Evolutionary conservation across 2,329 filamentous ascomycete genomes (phyloP).

Genomic region (Penicillium sclerotigenum): DNA sequence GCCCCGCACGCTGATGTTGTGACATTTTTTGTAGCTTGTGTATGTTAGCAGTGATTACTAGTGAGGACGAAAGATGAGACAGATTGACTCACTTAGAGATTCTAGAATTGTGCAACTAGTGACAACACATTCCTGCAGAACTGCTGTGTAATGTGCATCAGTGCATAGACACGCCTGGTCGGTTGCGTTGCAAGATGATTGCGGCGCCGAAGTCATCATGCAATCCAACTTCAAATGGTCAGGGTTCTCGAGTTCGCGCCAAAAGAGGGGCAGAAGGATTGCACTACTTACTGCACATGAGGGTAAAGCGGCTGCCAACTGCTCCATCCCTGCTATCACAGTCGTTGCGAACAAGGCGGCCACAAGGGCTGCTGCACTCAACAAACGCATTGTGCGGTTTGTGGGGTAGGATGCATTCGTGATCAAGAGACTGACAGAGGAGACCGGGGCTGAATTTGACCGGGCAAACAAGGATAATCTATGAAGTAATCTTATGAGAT

Average conservation of each 20-base stretch:
- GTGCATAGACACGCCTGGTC: slow-evolving; percentile 43
- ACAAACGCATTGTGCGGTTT: slow-evolving; percentile 9
- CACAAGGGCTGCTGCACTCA: slow-evolving; percentile 1
- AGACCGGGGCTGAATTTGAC: neutral
- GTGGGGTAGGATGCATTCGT: slow-evolving; percentile 2
- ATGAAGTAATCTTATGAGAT: neutral
- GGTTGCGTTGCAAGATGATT: slow-evolving; percentile 38
- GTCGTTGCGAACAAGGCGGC: slow-evolving; percentile 7
- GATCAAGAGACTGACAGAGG: neutral
- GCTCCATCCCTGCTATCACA: slow-evolving; percentile 10
- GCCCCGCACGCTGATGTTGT: slow-evolving; percentile 40
- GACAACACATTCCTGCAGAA: slow-evolving; percentile 35
- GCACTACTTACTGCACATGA: slow-evolving; percentile 22
- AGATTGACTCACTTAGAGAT: slow-evolving; percentile 31
- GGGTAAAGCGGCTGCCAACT: slow-evolving; percentile 18
- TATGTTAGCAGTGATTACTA: slow-evolving; percentile 6
- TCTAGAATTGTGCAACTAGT: slow-evolving; percentile 39
- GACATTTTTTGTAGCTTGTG: slow-evolving; percentile 42
- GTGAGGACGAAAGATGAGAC: neutral
- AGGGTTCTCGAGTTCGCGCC: neutral
- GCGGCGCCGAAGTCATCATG: slow-evolving; percentile 24
- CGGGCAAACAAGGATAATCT: neutral
- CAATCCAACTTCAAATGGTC: slow-evolving; percentile 22
- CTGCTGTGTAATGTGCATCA: slow-evolving; percentile 31
- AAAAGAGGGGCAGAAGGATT: neutral